Base-by-base conservation (phyloP, 768 basidiomycete genomes). In the Kwoniella mangroviensis region DNA sequence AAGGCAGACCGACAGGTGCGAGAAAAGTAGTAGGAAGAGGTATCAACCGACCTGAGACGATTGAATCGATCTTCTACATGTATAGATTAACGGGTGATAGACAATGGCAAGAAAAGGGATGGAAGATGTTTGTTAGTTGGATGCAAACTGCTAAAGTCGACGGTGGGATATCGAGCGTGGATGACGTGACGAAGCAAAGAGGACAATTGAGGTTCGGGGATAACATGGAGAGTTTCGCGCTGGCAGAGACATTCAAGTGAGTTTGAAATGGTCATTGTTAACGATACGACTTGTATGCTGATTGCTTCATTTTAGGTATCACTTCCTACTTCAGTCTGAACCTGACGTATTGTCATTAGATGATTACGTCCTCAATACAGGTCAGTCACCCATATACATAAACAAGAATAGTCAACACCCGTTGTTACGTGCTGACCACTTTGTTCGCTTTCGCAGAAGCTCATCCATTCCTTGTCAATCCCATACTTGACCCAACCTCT, bases 61-160 rank as follows among this genome's bases (percentile, higher is more conserved):
- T 84, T 68, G 85, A 85, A 74, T 75, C 73, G 3, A 73, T 79
- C 49, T 79, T 75, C 58, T 79, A 81, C 70, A 81, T 77, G 80
- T 85, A 79, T 60, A 79, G 84, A 45, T 24, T 85, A 0, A 85
- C 85, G 1, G 85, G 85, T 13, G 83, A 86, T 74, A 76, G 76
- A 34, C 81, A 82, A 64, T 86, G 85, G 85, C 84, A 84, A 74
- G 84, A 86, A 56, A 76, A 77, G 19, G 85, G 85, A 9, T 86
- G 85, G 85, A 76, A 80, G 66, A 86, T 86, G 85, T 86, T 85
- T 61, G 75, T 75, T 3, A 75, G 79, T 15, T 85, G 83, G 82
- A 75, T 80, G 63, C 54, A 73, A 10, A 63, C 70, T 2, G 68
- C 78, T 17, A 79, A 80, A 54, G 79, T 78, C 41, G 64, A 70